phyloP scores from a whole-genome alignment of 768 basidiomycete species.

The Mycena indigotica region DNA sequence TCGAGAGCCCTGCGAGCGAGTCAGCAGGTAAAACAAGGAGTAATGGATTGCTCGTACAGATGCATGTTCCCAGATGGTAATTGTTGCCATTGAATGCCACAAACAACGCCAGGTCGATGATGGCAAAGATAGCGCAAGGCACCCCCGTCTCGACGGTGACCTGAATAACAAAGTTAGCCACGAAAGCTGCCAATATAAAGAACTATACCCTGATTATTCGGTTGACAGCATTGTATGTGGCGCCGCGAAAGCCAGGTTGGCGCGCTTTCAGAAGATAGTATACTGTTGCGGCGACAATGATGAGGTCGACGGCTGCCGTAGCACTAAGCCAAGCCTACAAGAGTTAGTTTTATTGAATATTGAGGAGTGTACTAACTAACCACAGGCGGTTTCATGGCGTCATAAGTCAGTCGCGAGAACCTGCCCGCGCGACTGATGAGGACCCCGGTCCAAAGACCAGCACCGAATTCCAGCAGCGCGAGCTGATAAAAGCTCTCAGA shows the following conservation, averaged over 20 bases:
- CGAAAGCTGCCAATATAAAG: not conserved
- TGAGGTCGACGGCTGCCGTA: conserved; percentile 24
- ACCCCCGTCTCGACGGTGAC: conserved; percentile 26
- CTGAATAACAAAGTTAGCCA: conserved; percentile 1
- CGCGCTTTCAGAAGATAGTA: conserved; percentile 22
- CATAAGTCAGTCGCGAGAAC: not conserved
- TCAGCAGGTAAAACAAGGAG: not conserved
- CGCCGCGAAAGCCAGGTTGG: conserved; percentile 7
- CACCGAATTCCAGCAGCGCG: not conserved
- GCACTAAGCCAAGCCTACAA: conserved; percentile 25
- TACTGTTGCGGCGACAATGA: conserved; percentile 24
- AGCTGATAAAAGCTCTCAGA: not conserved
- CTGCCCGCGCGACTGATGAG: not conserved
- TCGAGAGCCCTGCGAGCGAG: conserved; percentile 15
- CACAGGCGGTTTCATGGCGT: not conserved
- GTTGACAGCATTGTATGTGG: conserved; percentile 9
- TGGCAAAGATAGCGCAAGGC: conserved; percentile 21
- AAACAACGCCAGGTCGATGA: conserved; percentile 25
- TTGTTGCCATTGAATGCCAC: conserved; percentile 17
- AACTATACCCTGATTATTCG: conserved; percentile 12
- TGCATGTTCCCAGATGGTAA: conserved; percentile 21
- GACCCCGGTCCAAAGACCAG: conserved; percentile 8
- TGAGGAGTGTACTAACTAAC: not conserved
- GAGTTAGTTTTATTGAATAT: not conserved
- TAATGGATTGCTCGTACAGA: conserved; percentile 5